phyloP scores from a whole-genome alignment of 768 basidiomycete species.

The Hortiboletus flavorubellus region DNA sequence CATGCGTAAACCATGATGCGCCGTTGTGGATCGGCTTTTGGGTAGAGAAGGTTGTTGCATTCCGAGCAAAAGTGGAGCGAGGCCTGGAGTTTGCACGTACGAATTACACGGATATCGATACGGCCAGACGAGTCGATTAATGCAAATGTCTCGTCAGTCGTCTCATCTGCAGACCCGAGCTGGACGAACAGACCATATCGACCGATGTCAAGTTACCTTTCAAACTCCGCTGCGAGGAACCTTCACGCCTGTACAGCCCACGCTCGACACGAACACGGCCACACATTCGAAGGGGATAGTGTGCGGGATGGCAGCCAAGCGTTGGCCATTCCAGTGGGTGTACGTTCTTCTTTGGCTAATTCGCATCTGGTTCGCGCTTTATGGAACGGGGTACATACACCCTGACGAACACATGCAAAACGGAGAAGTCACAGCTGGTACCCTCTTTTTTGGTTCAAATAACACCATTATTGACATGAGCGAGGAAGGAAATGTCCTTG shows the following conservation, averaged over 20 bases:
- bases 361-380: slow-evolving; percentile 31
- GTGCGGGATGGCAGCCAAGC: slow-evolving; percentile 4
- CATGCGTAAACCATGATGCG: slow-evolving; percentile 88
- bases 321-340: slow-evolving; percentile 13
- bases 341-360: slow-evolving; percentile 27
- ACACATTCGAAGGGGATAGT: neutral
- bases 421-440: slow-evolving; percentile 38
- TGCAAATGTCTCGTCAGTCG: slow-evolving; percentile 16
- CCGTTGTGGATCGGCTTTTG: slow-evolving; percentile 84
- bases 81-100: slow-evolving; percentile 42
- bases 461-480: slow-evolving; percentile 3
- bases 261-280: neutral
- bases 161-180: slow-evolving; percentile 1
- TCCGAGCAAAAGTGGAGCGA: slow-evolving; percentile 90
- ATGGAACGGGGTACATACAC: slow-evolving; percentile 38
- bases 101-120: neutral
- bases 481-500: slow-evolving; percentile 28
- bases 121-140: neutral
- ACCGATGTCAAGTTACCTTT: slow-evolving; percentile 20
- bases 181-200: slow-evolving; percentile 27
- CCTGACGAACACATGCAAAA: slow-evolving; percentile 43
- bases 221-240: slow-evolving; percentile 22
- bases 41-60: slow-evolving; percentile 94
- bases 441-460: slow-evolving; percentile 3
- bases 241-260: too few relatives aligned